phyloP scores from a whole-genome alignment of 306 rosid species.

The Prunus mira region DNA sequence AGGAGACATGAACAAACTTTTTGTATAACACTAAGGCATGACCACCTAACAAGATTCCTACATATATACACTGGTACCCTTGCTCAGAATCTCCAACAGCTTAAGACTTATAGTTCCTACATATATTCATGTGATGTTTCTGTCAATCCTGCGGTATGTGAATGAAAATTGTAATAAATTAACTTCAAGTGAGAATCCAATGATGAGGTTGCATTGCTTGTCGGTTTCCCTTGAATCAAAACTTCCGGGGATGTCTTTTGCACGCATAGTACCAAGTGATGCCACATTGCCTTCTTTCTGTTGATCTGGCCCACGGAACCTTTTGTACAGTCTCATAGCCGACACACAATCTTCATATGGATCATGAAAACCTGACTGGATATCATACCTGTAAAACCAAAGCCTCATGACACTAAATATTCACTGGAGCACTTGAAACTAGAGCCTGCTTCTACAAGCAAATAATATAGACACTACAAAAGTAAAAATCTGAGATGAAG shows the following conservation, averaged over 20 bases:
- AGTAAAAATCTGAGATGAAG: neutral
- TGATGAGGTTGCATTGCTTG: slow-evolving; percentile 24
- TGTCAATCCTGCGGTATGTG: neutral
- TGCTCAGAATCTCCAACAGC: neutral
- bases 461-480: neutral
- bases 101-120: no score
- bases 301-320: slow-evolving; percentile 53
- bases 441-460: slow-evolving; percentile 11
- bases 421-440: neutral
- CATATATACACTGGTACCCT: neutral
- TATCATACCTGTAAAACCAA: slow-evolving; percentile 63
- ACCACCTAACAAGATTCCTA: neutral
- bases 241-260: neutral
- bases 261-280: slow-evolving; percentile 6
- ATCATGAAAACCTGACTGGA: slow-evolving; percentile 58
- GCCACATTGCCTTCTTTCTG: slow-evolving; percentile 25
- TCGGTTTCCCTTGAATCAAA: slow-evolving; percentile 36
- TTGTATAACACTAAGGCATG: neutral
- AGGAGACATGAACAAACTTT: neutral
- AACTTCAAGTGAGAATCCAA: neutral
- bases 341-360: slow-evolving; percentile 74
- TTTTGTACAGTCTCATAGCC: slow-evolving; percentile 73
- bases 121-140: neutral
- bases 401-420: slow-evolving; percentile 15
- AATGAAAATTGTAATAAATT: neutral